Conservation (phyloP, 441 rosid species). For the Adansonia gregorii region DNA sequence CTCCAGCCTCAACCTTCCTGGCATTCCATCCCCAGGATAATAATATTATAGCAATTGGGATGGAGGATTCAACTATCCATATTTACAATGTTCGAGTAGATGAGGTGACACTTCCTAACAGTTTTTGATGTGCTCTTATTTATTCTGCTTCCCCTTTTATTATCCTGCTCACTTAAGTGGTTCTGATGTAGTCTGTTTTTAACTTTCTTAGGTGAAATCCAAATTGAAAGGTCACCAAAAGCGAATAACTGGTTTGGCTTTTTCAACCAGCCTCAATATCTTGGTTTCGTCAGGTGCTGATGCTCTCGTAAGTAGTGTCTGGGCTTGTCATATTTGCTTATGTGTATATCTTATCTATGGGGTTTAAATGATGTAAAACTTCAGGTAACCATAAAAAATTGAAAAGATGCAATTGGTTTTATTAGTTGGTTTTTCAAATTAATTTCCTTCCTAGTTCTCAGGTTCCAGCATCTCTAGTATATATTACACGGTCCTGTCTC, state of each 20-base stretch:
- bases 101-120: slow-evolving; percentile 55
- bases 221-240: slow-evolving; percentile 89
- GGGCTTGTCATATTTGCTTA: background rate
- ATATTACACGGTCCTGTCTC: background rate
- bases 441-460: slow-evolving; percentile 2
- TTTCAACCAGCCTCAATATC: slow-evolving; percentile 71
- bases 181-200: slow-evolving; percentile 26
- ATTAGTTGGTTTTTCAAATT: background rate
- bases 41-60: slow-evolving; percentile 90
- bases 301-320: slow-evolving; percentile 69
- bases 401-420: background rate
- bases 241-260: slow-evolving; percentile 85
- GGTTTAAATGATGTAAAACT: background rate
- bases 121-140: background rate
- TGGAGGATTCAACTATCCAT: slow-evolving; percentile 92
- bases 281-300: slow-evolving; percentile 98
- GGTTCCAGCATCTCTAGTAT: slow-evolving; percentile 18
- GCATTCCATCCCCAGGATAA: slow-evolving; percentile 95
- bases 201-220: slow-evolving; percentile 68
- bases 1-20: slow-evolving; percentile 85
- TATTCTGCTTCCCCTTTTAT: background rate
- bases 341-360: background rate
- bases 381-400: background rate
- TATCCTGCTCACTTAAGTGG: slow-evolving; percentile 5
- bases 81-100: slow-evolving; percentile 88